Base-by-base conservation (phyloP, 306 rosid genomes). In the Cicer yamashitae region DNA sequence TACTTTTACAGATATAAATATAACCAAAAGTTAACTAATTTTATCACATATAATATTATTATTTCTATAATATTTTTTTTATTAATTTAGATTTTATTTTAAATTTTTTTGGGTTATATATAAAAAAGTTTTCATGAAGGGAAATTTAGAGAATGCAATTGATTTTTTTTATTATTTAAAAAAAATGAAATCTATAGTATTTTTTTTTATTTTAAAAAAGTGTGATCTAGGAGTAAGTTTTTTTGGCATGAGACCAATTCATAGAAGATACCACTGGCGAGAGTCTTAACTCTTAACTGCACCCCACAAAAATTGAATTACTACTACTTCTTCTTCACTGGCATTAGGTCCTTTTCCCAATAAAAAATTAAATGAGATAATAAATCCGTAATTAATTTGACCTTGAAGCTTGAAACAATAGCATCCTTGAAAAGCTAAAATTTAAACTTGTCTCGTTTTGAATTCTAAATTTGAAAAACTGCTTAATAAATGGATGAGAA, bases 341-440 rank as follows among this genome's bases (percentile, higher is more conserved):
- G 6, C 59, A 48, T 13, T 13, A 63, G 10, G 30, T 47, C 58
- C 59, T 11, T 30, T 70, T 71, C 75, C 75, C 75, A 71, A 71
- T 38, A 70, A 22, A 52, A 25, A 8, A 70, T 38, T 70, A 6
- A 70, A 70, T 53, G 48, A 6, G 44, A 6, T 60, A 17, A 60
- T 60, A 60, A 60, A 60, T 57, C 7, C 1, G 34, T 70, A 51
- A 70, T 70, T 17, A 52, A 70, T 38, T 39, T 51, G 48, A 46
- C 64, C 59, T 52, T 70, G 58, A 68, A 68, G 44, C 20, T 68
- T 68, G 73, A 68, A 67, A 22, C 54, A 18, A 15, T 20, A 44
- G 52, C 17, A 62, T 37, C 53, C 39, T 45, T 18, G 71, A 44
- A 12, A 44, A 10, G 14, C 22, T 70, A 56, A 67, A 44, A 67